Evolutionary conservation across 345 rosid species (phyloP).

Genomic region (Bruguiera sexangula): DNA sequence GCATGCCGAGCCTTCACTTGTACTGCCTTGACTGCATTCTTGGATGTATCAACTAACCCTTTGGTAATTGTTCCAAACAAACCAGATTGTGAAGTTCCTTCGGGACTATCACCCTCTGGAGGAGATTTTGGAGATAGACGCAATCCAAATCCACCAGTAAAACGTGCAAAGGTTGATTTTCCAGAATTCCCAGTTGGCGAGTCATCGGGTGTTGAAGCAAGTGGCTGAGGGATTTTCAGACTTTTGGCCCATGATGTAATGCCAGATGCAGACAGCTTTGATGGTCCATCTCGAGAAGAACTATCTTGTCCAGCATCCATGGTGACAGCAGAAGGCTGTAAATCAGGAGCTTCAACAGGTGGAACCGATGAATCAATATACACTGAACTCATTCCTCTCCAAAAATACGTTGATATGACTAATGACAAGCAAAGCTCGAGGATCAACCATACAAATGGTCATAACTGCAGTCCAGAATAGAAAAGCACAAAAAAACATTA

Average conservation of each 20-base stretch:
- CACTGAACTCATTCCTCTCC: slow-evolving; percentile 40
- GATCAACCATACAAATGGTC: slow-evolving; percentile 5
- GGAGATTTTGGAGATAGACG: slow-evolving; percentile 70
- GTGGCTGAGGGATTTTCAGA: slow-evolving; percentile 72
- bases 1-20: slow-evolving; percentile 90
- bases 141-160: slow-evolving; percentile 68
- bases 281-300: slow-evolving; percentile 44
- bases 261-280: slow-evolving; percentile 60
- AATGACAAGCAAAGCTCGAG: slow-evolving; percentile 16
- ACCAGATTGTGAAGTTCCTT: slow-evolving; percentile 51
- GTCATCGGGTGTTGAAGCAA: slow-evolving; percentile 39
- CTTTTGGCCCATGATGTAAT: slow-evolving; percentile 68
- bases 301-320: slow-evolving; percentile 28
- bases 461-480: not conserved
- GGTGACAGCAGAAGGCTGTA: slow-evolving; percentile 32
- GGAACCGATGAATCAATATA: slow-evolving; percentile 45
- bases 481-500: not conserved
- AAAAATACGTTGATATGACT: slow-evolving; percentile 12
- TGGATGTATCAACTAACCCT: slow-evolving; percentile 77
- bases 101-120: slow-evolving; percentile 43
- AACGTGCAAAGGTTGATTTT: slow-evolving; percentile 68
- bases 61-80: slow-evolving; percentile 67
- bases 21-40: slow-evolving; percentile 86
- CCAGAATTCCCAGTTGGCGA: slow-evolving; percentile 48
- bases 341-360: slow-evolving; percentile 38